These are phyloP conservation scores for Hyphodiscus sp. DNA, from an alignment of 2,329 filamentous ascomycete genomes.

Conservation along the genomic window DNA sequence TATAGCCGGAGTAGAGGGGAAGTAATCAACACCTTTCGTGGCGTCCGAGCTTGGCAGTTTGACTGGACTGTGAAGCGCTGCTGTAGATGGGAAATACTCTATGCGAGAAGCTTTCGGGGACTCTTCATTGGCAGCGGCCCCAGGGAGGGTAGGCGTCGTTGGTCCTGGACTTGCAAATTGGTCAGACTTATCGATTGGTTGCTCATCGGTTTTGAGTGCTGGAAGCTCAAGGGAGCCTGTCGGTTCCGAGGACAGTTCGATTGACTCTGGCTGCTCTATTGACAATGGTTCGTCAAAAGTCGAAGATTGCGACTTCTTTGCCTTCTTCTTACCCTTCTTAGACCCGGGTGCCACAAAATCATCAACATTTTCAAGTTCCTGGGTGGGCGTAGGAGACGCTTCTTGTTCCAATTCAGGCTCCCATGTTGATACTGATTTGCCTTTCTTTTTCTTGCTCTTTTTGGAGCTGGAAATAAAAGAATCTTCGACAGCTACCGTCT, in stretches of 20 bases:
- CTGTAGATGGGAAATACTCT: conserved; percentile 12
- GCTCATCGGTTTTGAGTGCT: neutral
- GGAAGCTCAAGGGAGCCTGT: neutral
- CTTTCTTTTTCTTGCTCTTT: conserved; percentile 14
- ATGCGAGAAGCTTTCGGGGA: conserved; percentile 5
- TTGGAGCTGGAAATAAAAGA: conserved; percentile 3
- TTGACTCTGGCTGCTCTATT: neutral
- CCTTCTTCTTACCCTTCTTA: conserved; percentile 17
- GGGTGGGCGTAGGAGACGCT: neutral
- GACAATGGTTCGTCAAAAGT: conserved; percentile 1
- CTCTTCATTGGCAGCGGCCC: conserved; percentile 2
- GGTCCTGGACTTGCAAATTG: conserved; percentile 5
- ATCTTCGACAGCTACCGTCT: neutral
- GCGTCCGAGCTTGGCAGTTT: neutral
- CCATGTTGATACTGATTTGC: neutral
- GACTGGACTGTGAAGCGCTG: conserved; percentile 1
- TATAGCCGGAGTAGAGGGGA: conserved; percentile 8
- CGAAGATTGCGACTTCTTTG: conserved; percentile 3
- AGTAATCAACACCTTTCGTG: conserved; percentile 6
- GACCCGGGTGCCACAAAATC: conserved; percentile 7
- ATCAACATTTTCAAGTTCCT: conserved; percentile 7
- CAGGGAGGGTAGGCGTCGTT: conserved; percentile 14
- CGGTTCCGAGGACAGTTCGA: neutral
- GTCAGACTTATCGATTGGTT: conserved; percentile 1
- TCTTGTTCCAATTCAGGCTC: conserved; percentile 6